Evolutionary conservation across 257 asterid species (phyloP).

Genomic region (Rhazya stricta): DNA sequence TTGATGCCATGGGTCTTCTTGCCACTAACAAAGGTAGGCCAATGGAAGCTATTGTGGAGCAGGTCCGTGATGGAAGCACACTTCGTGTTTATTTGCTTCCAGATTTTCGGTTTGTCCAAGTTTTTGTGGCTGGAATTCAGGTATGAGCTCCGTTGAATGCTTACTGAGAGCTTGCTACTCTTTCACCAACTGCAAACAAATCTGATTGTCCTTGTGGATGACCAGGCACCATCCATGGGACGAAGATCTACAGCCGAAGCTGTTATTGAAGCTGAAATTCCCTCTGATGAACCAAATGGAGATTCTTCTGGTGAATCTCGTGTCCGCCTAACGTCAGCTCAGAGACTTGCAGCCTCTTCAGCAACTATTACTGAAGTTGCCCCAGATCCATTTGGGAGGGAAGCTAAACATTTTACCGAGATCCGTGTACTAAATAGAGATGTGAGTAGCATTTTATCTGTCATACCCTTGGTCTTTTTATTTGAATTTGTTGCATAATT

Average conservation of each 20-base stretch:
- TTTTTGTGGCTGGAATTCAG: slow-evolving; percentile 91
- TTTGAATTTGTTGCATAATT: slow-evolving; percentile 1
- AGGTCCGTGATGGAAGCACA: slow-evolving; percentile 95
- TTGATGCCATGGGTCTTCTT: slow-evolving; percentile 76
- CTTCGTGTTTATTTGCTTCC: slow-evolving; percentile 91
- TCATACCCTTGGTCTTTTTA: neutral
- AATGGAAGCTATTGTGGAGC: slow-evolving; percentile 93
- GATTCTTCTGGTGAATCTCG: slow-evolving; percentile 48
- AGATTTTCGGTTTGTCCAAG: slow-evolving; percentile 82
- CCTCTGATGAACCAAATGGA: slow-evolving; percentile 66
- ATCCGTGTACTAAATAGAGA: slow-evolving; percentile 88
- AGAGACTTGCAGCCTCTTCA: slow-evolving; percentile 71
- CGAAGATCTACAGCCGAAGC: slow-evolving; percentile 63
- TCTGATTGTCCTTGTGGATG: neutral
- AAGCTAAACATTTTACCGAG: slow-evolving; percentile 96
- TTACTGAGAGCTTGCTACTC: neutral
- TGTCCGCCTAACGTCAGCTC: slow-evolving; percentile 85
- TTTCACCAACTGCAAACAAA: neutral
- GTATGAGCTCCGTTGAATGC: slow-evolving; percentile 25
- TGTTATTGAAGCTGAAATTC: slow-evolving; percentile 32
- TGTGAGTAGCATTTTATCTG: slow-evolving; percentile 37
- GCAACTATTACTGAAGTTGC: slow-evolving; percentile 58
- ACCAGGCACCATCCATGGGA: slow-evolving; percentile 91
- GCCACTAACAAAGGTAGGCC: slow-evolving; percentile 75
- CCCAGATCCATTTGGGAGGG: slow-evolving; percentile 86